Conservation (phyloP, 2,329 filamentous ascomycete species). For the Epichloe aotearoae region DNA sequence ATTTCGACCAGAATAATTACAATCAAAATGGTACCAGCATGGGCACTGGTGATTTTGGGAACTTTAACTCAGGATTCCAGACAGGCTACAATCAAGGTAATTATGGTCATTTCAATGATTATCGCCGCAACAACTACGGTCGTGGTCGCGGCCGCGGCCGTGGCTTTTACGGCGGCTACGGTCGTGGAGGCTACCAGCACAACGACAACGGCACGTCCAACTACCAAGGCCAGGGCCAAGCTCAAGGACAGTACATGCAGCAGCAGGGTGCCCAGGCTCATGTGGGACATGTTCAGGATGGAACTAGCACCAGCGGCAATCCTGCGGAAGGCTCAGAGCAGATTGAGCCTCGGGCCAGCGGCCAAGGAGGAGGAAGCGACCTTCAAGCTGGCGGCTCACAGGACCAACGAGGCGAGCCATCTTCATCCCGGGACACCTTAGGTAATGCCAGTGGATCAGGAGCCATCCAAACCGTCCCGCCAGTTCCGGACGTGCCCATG, state of each 20-base stretch:
- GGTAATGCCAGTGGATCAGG: slow-evolving; percentile 16
- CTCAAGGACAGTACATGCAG: slow-evolving; percentile 18
- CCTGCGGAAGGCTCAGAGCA: slow-evolving; percentile 16
- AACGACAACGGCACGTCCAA: slow-evolving; percentile 23
- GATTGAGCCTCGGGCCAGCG: slow-evolving; percentile 6
- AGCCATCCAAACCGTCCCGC: slow-evolving; percentile 19
- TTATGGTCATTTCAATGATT: slow-evolving; percentile 75
- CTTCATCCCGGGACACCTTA: slow-evolving; percentile 17
- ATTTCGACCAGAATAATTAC: slow-evolving; percentile 80
- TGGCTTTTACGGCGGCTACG: slow-evolving; percentile 42
- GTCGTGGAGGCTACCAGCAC: slow-evolving; percentile 37
- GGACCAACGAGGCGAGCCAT: slow-evolving; percentile 9
- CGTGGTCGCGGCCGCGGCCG: slow-evolving; percentile 53
- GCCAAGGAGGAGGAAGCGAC: slow-evolving; percentile 6
- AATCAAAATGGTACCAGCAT: slow-evolving; percentile 75
- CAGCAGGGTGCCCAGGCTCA: slow-evolving; percentile 9
- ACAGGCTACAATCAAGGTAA: slow-evolving; percentile 75
- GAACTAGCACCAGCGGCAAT: slow-evolving; percentile 6
- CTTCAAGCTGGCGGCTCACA: slow-evolving; percentile 8
- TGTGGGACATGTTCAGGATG: slow-evolving; percentile 11
- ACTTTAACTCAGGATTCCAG: slow-evolving; percentile 63
- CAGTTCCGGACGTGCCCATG: slow-evolving; percentile 34
- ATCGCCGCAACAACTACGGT: slow-evolving; percentile 54
- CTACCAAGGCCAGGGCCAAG: slow-evolving; percentile 22
- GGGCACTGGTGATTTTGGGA: slow-evolving; percentile 68